A percentile compares a stretch with the other conserved stretches of the same genome.
These are phyloP conservation scores for Myochromella boudieri DNA, from an alignment of 768 basidiomycete species.

Conservation along the genomic window DNA sequence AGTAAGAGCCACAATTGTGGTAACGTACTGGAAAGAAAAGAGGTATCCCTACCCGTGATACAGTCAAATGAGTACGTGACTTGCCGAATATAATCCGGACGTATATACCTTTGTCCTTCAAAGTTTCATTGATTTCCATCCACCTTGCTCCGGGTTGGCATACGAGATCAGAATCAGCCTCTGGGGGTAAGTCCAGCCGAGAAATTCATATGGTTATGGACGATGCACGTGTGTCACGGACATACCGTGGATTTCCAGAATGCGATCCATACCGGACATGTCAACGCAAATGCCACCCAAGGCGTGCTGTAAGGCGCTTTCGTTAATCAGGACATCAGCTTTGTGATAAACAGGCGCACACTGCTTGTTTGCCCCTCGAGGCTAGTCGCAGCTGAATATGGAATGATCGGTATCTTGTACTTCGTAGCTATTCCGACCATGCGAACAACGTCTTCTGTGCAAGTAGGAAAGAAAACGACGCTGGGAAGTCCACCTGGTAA, in stretches of 20 bases:
- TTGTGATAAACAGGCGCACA: no score
- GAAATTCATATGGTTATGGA: not conserved
- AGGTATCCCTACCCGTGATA: slow-evolving; percentile 52
- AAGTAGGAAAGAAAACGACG: slow-evolving; percentile 62
- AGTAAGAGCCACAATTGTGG: no score
- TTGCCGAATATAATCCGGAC: not conserved
- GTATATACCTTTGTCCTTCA: slow-evolving; percentile 56
- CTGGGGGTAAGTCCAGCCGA: no score
- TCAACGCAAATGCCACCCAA: slow-evolving; percentile 79
- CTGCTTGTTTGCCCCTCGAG: slow-evolving; percentile 76
- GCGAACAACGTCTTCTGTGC: slow-evolving; percentile 80
- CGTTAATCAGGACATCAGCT: not conserved
- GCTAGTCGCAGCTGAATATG: slow-evolving; percentile 81
- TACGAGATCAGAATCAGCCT: slow-evolving; percentile 69
- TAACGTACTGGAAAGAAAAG: slow-evolving; percentile 75
- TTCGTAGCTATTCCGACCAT: slow-evolving; percentile 75
- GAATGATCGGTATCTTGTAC: slow-evolving; percentile 73
- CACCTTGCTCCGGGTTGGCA: slow-evolving; percentile 74
- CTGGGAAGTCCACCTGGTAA: slow-evolving; percentile 36
- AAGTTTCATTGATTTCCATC: slow-evolving; percentile 68
- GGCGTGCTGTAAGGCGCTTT: slow-evolving; percentile 27
- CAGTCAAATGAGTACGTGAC: not conserved
- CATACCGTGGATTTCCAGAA: slow-evolving; percentile 72
- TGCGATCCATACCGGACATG: slow-evolving; percentile 75
- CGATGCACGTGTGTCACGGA: not conserved